Evolutionary conservation across 257 asterid species (phyloP).

Genomic region (Ligustrum vulgare): DNA sequence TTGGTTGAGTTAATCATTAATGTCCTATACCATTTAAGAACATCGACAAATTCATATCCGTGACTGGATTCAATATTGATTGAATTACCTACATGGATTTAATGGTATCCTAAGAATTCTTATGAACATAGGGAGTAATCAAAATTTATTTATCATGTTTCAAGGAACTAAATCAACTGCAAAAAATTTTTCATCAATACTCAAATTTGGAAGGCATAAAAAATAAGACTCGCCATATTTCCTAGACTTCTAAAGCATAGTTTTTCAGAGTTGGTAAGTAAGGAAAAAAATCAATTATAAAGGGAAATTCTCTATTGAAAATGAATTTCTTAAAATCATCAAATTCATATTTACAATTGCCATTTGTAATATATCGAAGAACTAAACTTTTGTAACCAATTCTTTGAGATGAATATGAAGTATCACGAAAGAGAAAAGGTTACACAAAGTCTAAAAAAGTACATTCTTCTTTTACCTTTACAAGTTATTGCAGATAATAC

Average conservation of each 20-base stretch:
- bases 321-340: constrained; percentile 6
- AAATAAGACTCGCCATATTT: too few relatives aligned
- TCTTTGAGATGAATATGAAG: constrained; percentile 14
- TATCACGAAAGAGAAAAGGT: neutral
- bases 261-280: neutral
- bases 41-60: neutral
- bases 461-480: constrained; percentile 19
- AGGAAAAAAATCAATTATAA: neutral
- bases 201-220: neutral
- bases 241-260: too few relatives aligned
- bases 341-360: constrained; percentile 21
- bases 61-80: too few relatives aligned
- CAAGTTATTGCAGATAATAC: constrained; percentile 34
- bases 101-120: neutral
- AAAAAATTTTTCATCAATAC: neutral
- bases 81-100: neutral
- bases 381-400: neutral
- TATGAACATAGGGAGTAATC: neutral
- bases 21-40: neutral
- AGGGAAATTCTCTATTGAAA: neutral
- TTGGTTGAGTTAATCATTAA: too few relatives aligned
- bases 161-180: constrained; percentile 7
- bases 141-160: neutral
- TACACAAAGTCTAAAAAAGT: neutral
- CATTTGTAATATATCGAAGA: constrained; percentile 4